phyloP scores from a whole-genome alignment of 495 filamentous ascomycete species.

The Neurospora cerealis region DNA sequence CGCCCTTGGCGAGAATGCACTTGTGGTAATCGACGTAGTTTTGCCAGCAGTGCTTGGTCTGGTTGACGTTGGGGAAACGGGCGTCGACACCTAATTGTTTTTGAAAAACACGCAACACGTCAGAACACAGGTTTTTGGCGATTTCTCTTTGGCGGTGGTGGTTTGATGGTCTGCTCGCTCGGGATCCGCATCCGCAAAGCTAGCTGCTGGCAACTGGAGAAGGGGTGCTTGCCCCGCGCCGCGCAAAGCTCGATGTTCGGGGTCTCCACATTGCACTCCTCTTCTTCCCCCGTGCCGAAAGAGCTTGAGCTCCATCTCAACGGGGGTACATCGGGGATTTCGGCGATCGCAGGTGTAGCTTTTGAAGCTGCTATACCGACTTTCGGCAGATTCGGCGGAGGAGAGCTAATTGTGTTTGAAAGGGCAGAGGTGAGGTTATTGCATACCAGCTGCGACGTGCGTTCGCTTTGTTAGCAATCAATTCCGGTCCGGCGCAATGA shows the following conservation, averaged over 20 bases:
- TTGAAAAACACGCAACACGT: neutral
- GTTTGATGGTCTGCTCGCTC: conserved; percentile 10
- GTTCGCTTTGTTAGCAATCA: conserved; percentile 12
- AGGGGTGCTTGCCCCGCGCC: conserved; percentile 4
- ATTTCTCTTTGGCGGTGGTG: neutral
- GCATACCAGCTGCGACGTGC: conserved; percentile 37
- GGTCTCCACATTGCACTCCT: neutral
- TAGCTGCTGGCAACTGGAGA: neutral
- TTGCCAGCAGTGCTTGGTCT: conserved; percentile 91
- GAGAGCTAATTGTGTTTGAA: neutral
- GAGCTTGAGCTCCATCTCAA: neutral
- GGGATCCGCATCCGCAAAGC: neutral
- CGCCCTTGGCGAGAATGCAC: conserved; percentile 95
- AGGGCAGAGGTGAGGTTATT: conserved; percentile 1
- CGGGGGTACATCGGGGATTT: neutral
- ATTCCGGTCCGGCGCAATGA: conserved; percentile 2
- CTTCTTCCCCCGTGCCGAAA: neutral
- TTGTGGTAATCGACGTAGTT: conserved; percentile 99
- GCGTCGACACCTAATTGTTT: conserved; percentile 77
- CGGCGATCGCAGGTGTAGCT: neutral
- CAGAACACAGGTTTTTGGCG: neutral
- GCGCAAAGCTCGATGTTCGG: neutral
- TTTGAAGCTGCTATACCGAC: neutral
- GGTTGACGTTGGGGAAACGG: conserved; percentile 97
- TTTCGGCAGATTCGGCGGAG: conserved; percentile 1